Evolutionary conservation across 306 rosid species (phyloP).

Genomic region (Lotus japonicus): DNA sequence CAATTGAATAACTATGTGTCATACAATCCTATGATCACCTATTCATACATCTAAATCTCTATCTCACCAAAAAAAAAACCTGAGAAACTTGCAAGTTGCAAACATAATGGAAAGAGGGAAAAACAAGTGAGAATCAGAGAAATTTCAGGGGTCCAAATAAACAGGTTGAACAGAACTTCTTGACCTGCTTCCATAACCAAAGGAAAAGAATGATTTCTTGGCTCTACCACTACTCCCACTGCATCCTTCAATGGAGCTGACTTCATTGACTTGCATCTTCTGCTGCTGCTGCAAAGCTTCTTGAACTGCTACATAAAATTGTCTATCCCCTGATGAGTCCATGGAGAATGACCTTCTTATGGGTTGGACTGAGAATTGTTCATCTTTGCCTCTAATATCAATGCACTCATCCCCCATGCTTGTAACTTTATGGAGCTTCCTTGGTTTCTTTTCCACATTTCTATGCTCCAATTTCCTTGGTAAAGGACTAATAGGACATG

Average conservation of each 20-base stretch:
- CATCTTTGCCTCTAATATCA: slow-evolving; percentile 76
- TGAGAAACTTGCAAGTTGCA: slow-evolving; percentile 26
- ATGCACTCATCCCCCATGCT: slow-evolving; percentile 95
- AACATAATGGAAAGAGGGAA: not conserved
- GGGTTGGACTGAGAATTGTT: slow-evolving; percentile 62
- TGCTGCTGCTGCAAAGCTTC: slow-evolving; percentile 57
- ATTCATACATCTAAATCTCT: slow-evolving; percentile 39
- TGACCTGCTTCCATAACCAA: slow-evolving; percentile 72
- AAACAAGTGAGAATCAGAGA: not conserved
- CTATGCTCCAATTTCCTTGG: slow-evolving; percentile 33
- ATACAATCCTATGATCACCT: slow-evolving; percentile 44
- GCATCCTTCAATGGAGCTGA: slow-evolving; percentile 48
- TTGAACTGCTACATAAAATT: slow-evolving; percentile 66
- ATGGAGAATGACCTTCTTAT: slow-evolving; percentile 86
- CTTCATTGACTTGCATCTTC: slow-evolving; percentile 32
- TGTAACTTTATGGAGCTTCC: slow-evolving; percentile 52
- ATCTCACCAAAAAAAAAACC: slow-evolving; percentile 18
- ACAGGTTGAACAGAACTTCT: slow-evolving; percentile 63
- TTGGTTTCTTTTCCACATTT: slow-evolving; percentile 30
- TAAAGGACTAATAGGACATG: slow-evolving; percentile 33
- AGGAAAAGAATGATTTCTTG: slow-evolving; percentile 74
- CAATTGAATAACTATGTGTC: slow-evolving; percentile 43
- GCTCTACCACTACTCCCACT: slow-evolving; percentile 47
- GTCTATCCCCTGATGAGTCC: slow-evolving; percentile 83
- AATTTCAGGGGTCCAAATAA: slow-evolving; percentile 43